Evolutionary conservation across 2,329 filamentous ascomycete species (phyloP).

Genomic region (Coniochaeta hoffmannii): DNA sequence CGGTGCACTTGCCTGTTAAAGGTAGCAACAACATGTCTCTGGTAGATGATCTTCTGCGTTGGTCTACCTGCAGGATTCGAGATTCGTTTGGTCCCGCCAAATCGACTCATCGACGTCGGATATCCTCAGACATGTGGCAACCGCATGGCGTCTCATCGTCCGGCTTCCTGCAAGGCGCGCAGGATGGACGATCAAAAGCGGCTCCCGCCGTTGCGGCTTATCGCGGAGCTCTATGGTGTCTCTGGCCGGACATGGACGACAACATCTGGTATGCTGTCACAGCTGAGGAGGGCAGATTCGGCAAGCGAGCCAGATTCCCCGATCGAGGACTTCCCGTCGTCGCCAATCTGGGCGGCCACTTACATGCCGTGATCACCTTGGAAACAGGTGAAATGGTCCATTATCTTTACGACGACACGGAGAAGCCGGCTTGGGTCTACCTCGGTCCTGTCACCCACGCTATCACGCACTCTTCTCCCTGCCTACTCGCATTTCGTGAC

Average conservation of each 20-base stretch:
- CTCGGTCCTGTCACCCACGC: constrained; percentile 15
- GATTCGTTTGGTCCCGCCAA: background rate
- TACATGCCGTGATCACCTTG: constrained; percentile 24
- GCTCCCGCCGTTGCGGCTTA: constrained; percentile 26
- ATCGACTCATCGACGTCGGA: background rate
- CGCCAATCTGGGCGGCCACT: constrained; percentile 23
- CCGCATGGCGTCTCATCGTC: constrained; percentile 19
- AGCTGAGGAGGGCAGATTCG: constrained; percentile 19
- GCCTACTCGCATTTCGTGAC: constrained; percentile 25
- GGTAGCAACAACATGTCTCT: too few relatives aligned
- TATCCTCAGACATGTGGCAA: constrained; percentile 17
- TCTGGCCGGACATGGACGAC: constrained; percentile 22
- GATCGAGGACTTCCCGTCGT: constrained; percentile 23
- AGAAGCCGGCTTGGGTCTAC: constrained; percentile 15
- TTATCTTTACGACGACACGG: constrained; percentile 23
- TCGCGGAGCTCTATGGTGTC: constrained; percentile 26
- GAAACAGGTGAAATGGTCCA: constrained; percentile 20
- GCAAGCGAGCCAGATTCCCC: constrained; percentile 18
- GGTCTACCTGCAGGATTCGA: background rate
- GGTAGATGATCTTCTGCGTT: background rate
- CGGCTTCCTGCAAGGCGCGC: constrained; percentile 17
- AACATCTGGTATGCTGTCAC: constrained; percentile 24
- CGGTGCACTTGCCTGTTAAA: too few relatives aligned
- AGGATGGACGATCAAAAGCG: constrained; percentile 20
- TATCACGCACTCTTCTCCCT: constrained; percentile 17